phyloP scores from a whole-genome alignment of 108 stramenopile species.

The Cylindrotheca fusiformis region DNA sequence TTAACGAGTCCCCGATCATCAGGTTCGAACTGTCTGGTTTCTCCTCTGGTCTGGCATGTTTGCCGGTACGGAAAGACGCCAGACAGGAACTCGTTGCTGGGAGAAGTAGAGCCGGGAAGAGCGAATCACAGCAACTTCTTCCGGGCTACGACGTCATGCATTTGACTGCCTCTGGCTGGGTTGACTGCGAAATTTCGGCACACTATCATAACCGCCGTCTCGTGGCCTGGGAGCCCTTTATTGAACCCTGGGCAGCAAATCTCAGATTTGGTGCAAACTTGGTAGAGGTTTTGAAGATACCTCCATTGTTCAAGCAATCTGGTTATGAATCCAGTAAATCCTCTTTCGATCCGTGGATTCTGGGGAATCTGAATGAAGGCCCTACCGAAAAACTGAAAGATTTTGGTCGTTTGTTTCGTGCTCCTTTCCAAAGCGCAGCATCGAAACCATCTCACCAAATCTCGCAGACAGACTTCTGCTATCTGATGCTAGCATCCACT shows the following conservation, averaged over 20 bases:
- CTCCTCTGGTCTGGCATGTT: conserved; percentile 35
- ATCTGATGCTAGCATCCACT: conserved; percentile 33
- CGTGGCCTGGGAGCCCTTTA: conserved; percentile 78
- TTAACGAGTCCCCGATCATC: conserved; percentile 55
- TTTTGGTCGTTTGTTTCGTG: conserved; percentile 31
- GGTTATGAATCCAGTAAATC: conserved; percentile 3
- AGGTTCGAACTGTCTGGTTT: conserved; percentile 37
- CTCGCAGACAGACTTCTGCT: conserved; percentile 36
- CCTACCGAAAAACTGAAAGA: conserved; percentile 32
- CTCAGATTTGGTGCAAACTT: conserved; percentile 25
- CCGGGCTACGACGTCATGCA: conserved; percentile 16
- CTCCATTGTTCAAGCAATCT: neutral
- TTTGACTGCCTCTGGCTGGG: conserved; percentile 37
- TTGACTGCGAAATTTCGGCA: conserved; percentile 44
- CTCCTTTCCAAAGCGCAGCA: conserved; percentile 27
- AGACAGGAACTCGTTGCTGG: neutral
- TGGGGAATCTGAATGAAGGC: neutral
- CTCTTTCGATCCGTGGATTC: conserved; percentile 4
- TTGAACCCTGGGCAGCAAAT: conserved; percentile 70
- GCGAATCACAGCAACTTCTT: conserved; percentile 11
- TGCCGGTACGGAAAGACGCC: conserved; percentile 9
- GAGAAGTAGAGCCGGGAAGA: neutral
- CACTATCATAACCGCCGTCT: conserved; percentile 73
- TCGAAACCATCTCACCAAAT: conserved; percentile 7
- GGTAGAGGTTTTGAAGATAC: conserved; percentile 19